These are phyloP conservation scores for Venturia aucupariae DNA, from an alignment of 2,329 filamentous ascomycete species.

Conservation along the genomic window DNA sequence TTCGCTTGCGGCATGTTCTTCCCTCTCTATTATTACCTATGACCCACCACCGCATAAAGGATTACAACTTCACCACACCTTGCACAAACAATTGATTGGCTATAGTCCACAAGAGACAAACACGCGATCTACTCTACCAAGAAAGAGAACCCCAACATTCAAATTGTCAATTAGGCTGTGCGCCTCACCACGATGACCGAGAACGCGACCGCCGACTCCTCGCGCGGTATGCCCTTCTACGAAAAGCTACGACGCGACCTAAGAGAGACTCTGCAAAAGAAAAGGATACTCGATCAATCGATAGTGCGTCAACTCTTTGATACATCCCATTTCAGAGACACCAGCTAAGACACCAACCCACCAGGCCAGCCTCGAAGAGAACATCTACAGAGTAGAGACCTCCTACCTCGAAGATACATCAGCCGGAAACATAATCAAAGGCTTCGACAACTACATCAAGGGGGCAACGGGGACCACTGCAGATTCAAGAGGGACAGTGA, in stretches of 20 bases:
- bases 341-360: background rate
- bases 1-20: background rate
- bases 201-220: conserved; percentile 38
- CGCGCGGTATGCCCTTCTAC: conserved; percentile 54
- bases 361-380: conserved; percentile 60
- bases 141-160: background rate
- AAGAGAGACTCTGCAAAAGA: conserved; percentile 57
- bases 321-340: background rate
- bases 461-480: conserved; percentile 52
- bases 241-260: conserved; percentile 61
- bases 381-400: conserved; percentile 74
- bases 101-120: background rate
- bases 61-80: background rate
- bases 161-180: background rate
- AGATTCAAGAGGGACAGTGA: conserved; percentile 28
- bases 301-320: conserved; percentile 36
- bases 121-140: background rate
- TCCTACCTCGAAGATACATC: conserved; percentile 80
- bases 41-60: background rate
- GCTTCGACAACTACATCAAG: conserved; percentile 98
- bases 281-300: conserved; percentile 52
- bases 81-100: background rate
- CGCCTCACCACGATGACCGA: conserved; percentile 35
- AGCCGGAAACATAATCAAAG: conserved; percentile 89
- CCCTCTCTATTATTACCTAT: background rate